A percentile compares a stretch with the other conserved stretches of the same genome.
phyloP scores from a whole-genome alignment of 164 flowering plant species.

The Litsea cubeba region DNA sequence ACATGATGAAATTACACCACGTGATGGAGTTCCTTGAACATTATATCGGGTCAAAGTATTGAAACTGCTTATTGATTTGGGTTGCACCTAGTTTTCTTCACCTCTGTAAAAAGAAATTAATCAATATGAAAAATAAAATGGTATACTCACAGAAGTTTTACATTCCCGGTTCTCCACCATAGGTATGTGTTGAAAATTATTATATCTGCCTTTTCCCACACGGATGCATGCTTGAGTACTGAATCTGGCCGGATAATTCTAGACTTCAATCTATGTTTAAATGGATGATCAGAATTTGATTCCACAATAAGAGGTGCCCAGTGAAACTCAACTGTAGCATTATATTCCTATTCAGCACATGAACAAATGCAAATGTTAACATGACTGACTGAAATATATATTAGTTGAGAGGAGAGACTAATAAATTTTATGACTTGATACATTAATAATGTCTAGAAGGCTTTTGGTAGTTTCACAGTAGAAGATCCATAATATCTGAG shows the following conservation, averaged over 20 bases:
- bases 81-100: no score
- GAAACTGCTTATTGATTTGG: background rate
- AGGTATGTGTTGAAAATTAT: conserved; percentile 83
- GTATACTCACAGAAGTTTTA: conserved; percentile 68
- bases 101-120: no score
- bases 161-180: conserved; percentile 96
- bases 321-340: conserved; percentile 86
- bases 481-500: no score
- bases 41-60: background rate
- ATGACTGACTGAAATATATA: background rate
- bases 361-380: background rate
- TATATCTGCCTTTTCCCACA: conserved; percentile 88
- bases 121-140: no score
- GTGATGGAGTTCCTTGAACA: background rate
- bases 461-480: no score
- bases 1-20: background rate
- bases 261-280: conserved; percentile 69
- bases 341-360: conserved; percentile 54
- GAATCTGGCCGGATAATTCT: conserved; percentile 86
- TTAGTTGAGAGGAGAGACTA: background rate
- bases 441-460: no score
- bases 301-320: conserved; percentile 97
- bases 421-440: no score
- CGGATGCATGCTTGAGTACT: conserved; percentile 57
- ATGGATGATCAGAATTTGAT: conserved; percentile 89